phyloP scores from a whole-genome alignment of 306 rosid species.

The Inga laurina region DNA sequence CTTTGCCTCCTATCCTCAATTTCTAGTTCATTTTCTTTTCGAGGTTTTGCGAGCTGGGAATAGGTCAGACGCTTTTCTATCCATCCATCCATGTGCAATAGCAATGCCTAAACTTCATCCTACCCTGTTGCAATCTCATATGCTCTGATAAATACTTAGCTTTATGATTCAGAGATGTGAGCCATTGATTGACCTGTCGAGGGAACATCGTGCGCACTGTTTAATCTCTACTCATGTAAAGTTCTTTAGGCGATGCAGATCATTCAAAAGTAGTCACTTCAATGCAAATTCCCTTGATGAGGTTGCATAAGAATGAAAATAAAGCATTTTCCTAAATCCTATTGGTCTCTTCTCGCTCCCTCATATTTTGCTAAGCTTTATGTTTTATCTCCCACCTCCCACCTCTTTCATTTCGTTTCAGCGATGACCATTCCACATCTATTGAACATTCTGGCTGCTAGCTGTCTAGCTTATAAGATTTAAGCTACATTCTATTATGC shows the following conservation, averaged over 20 bases:
- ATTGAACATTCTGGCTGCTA: slow-evolving; percentile 12
- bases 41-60: neutral
- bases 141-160: neutral
- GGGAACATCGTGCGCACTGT: neutral
- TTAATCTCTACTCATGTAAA: neutral
- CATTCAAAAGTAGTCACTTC: slow-evolving; percentile 5
- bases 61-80: neutral
- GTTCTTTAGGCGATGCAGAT: neutral
- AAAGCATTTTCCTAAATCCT: neutral
- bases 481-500: slow-evolving; percentile 10
- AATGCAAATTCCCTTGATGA: neutral
- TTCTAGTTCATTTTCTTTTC: slow-evolving; percentile 30
- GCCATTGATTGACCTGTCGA: neutral
- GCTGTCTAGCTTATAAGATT: slow-evolving; percentile 5
- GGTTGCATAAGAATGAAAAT: neutral
- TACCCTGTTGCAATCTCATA: neutral
- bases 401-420: neutral
- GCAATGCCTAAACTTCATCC: neutral
- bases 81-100: neutral
- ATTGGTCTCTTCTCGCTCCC: neutral
- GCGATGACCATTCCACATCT: neutral
- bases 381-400: neutral
- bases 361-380: neutral
- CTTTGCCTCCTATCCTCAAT: neutral
- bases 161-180: slow-evolving; percentile 2